Percentiles rank a stretch among this genome's conserved stretches.
phyloP scores from a whole-genome alignment of 352 stramenopile genomes.

The Phytophthora chlamydospora region DNA sequence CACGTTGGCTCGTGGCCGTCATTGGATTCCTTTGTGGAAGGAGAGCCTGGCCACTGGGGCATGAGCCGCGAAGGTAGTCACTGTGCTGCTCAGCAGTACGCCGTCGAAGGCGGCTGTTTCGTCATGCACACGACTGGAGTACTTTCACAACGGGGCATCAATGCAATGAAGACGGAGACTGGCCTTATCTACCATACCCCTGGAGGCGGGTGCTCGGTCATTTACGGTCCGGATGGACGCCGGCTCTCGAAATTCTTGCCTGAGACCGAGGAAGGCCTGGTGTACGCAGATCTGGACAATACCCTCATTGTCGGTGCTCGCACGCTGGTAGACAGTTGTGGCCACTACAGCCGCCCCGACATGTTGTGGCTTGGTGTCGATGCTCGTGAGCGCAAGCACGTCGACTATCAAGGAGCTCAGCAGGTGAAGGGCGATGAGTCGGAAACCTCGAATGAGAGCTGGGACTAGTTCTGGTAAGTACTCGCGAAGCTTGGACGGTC shows the following conservation, averaged over 20 bases:
- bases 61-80: slow-evolving; percentile 27
- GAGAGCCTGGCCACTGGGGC: slow-evolving; percentile 21
- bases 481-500: too few relatives aligned
- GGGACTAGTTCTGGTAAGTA: too few relatives aligned
- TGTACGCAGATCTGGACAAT: slow-evolving; percentile 32
- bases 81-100: slow-evolving; percentile 16
- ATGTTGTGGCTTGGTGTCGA: slow-evolving; percentile 29
- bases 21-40: slow-evolving; percentile 28
- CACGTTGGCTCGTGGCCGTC: slow-evolving; percentile 29
- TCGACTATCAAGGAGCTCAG: slow-evolving; percentile 4
- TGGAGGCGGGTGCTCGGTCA: slow-evolving; percentile 26
- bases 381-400: slow-evolving; percentile 18
- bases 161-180: slow-evolving; percentile 11
- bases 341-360: slow-evolving; percentile 33
- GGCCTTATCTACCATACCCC: slow-evolving; percentile 12
- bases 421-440: slow-evolving; percentile 1
- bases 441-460: background rate
- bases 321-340: slow-evolving; percentile 22
- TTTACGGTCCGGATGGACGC: slow-evolving; percentile 27
- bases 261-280: slow-evolving; percentile 24
- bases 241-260: slow-evolving; percentile 10
- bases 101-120: slow-evolving; percentile 28
- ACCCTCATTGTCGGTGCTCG: slow-evolving; percentile 6
- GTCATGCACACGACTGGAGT: slow-evolving; percentile 20
- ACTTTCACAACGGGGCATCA: slow-evolving; percentile 22